Conservation (phyloP, 2,329 filamentous ascomycete species). For the Samsoniella hepiali region DNA sequence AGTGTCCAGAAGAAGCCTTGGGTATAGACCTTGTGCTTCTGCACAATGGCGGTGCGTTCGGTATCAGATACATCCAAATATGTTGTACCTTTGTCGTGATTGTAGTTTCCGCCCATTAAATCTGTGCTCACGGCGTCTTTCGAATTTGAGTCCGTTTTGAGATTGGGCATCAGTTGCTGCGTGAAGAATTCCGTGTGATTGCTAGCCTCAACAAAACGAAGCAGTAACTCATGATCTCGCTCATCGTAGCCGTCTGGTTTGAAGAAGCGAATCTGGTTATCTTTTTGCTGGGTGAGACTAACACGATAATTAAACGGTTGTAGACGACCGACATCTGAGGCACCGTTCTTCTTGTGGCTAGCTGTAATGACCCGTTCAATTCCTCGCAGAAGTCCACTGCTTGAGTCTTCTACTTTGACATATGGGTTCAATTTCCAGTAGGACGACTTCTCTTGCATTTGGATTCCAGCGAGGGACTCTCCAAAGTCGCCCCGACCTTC, state of each 20-base stretch:
- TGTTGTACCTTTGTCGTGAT: neutral
- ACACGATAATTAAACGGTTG: neutral
- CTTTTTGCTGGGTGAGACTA: neutral
- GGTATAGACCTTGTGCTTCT: neutral
- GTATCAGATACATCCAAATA: neutral
- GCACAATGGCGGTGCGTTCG: neutral
- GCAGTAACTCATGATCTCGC: neutral
- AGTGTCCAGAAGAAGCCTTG: neutral
- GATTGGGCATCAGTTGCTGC: neutral
- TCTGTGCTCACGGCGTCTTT: neutral
- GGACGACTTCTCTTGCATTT: neutral
- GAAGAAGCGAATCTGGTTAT: neutral
- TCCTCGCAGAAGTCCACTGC: neutral
- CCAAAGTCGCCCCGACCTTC: neutral
- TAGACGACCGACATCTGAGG: neutral
- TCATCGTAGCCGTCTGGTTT: neutral
- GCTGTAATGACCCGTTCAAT: neutral
- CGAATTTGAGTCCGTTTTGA: neutral
- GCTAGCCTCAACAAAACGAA: neutral
- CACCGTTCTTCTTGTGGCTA: neutral
- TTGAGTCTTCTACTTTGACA: neutral
- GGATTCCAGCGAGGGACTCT: neutral
- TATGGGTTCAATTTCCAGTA: neutral
- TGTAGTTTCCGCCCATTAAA: conserved; percentile 6
- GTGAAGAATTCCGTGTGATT: neutral